Evolutionary conservation across 2,329 filamentous ascomycete species (phyloP).

Genomic region (Pyricularia sp.): DNA sequence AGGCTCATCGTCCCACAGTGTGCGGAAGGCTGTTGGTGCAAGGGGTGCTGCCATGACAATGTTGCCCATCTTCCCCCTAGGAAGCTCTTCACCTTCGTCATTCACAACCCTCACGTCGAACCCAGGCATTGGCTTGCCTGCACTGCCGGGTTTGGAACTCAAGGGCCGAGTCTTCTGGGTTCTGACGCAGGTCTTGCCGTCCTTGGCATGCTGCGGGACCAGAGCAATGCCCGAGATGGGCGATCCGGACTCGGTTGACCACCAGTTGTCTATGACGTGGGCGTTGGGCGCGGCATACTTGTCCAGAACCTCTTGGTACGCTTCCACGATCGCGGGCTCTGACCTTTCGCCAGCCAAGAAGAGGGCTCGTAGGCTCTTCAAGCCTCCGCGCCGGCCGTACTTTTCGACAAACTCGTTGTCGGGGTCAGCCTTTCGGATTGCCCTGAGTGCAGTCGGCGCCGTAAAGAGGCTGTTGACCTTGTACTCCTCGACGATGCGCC

Average conservation of each 20-base stretch:
- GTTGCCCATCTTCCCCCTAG: conserved; percentile 72
- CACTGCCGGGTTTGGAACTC: conserved; percentile 66
- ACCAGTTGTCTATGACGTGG: conserved; percentile 46
- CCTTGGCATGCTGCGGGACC: conserved; percentile 42
- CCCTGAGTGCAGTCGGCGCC: conserved; percentile 74
- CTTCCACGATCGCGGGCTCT: conserved; percentile 68
- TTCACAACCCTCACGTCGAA: conserved; percentile 80
- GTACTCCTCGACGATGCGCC: conserved; percentile 76
- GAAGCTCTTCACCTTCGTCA: conserved; percentile 60
- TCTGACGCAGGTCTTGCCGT: conserved; percentile 31
- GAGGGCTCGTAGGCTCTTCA: conserved; percentile 59
- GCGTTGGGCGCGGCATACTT: conserved; percentile 52
- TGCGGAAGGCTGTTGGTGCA: conserved; percentile 75
- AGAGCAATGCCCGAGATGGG: conserved; percentile 44
- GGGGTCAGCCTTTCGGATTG: conserved; percentile 77
- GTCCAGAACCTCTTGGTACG: conserved; percentile 58
- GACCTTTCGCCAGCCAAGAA: conserved; percentile 85
- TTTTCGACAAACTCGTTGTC: conserved; percentile 52
- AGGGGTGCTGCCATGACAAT: conserved; percentile 76
- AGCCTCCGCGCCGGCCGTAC: conserved; percentile 52
- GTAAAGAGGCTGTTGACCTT: conserved; percentile 76
- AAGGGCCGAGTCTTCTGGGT: conserved; percentile 31
- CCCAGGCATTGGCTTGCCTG: conserved; percentile 81
- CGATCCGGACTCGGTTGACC: conserved; percentile 46
- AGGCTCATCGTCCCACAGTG: conserved; percentile 73